A percentile compares a stretch with the other conserved stretches of the same genome.
Evolutionary conservation across 139 green algal genomes (phyloP).

Genomic region (Chlorella sp.): DNA sequence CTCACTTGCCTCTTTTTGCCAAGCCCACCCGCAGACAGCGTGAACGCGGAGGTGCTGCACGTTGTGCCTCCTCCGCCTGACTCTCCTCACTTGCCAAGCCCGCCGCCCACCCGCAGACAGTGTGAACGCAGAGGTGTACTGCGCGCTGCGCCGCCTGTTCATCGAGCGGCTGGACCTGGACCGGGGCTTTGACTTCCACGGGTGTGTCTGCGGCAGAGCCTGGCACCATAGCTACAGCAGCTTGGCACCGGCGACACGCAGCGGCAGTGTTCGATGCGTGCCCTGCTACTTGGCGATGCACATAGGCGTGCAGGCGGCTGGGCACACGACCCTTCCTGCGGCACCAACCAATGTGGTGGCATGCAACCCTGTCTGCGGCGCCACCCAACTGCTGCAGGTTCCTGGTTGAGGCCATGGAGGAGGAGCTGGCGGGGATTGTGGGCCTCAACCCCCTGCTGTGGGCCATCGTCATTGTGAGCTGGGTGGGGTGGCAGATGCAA

Average conservation of each 20-base stretch:
- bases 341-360: too few relatives aligned
- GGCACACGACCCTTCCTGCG: too few relatives aligned
- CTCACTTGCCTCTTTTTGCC: too few relatives aligned
- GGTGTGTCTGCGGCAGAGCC: too few relatives aligned
- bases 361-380: too few relatives aligned
- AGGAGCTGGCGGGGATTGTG: slow-evolving; percentile 48
- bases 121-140: slow-evolving; percentile 16
- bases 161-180: slow-evolving; percentile 44
- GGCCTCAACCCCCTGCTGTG: slow-evolving; percentile 38
- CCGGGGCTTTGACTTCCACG: slow-evolving; percentile 38
- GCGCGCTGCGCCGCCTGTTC: slow-evolving; percentile 38
- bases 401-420: slow-evolving; percentile 43
- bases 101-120: neutral
- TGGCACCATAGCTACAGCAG: too few relatives aligned
- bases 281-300: too few relatives aligned
- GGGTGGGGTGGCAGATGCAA: neutral
- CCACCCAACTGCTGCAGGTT: slow-evolving; percentile 21
- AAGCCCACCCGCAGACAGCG: too few relatives aligned
- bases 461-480: slow-evolving; percentile 33
- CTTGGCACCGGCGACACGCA: too few relatives aligned
- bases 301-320: too few relatives aligned
- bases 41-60: too few relatives aligned
- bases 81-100: neutral
- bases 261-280: too few relatives aligned
- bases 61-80: neutral